phyloP scores from a whole-genome alignment of 352 stramenopile genomes.

The Globisporangium camurandrum region DNA sequence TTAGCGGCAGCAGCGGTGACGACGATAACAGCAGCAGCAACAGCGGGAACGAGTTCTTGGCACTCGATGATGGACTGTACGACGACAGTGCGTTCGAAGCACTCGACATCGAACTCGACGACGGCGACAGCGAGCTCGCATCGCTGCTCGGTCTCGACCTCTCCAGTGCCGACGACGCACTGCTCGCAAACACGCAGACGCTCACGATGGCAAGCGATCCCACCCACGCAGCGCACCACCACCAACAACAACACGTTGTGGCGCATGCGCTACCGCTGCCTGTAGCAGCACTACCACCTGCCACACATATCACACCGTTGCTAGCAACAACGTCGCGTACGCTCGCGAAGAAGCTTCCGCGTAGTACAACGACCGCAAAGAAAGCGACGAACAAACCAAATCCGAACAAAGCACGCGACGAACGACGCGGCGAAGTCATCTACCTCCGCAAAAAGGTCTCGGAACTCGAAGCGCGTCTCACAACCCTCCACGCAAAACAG shows the following conservation, averaged over 20 bases:
- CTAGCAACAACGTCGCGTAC: not conserved
- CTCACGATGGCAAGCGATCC: not conserved
- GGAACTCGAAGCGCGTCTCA: conserved; percentile 10
- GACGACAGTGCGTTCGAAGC: not conserved
- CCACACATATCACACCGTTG: too few relatives aligned
- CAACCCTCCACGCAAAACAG: conserved; percentile 16
- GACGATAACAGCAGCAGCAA: not conserved
- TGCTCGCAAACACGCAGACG: not conserved
- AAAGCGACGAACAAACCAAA: conserved; percentile 1
- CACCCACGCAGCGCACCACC: not conserved
- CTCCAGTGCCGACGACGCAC: not conserved
- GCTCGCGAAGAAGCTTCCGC: not conserved
- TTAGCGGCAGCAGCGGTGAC: too few relatives aligned
- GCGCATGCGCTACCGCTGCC: not conserved
- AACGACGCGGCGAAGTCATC: conserved; percentile 10
- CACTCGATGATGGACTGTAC: not conserved
- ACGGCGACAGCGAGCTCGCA: not conserved
- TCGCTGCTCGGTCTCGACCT: not conserved
- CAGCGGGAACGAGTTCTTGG: not conserved
- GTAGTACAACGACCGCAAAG: not conserved
- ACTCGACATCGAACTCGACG: not conserved
- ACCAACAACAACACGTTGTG: not conserved
- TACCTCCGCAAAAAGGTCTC: conserved; percentile 8
- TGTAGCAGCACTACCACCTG: not conserved
- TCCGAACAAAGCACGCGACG: conserved; percentile 12